Evolutionary conservation across 768 basidiomycete genomes (phyloP).

Genomic region (Pulveroboletus frians): DNA sequence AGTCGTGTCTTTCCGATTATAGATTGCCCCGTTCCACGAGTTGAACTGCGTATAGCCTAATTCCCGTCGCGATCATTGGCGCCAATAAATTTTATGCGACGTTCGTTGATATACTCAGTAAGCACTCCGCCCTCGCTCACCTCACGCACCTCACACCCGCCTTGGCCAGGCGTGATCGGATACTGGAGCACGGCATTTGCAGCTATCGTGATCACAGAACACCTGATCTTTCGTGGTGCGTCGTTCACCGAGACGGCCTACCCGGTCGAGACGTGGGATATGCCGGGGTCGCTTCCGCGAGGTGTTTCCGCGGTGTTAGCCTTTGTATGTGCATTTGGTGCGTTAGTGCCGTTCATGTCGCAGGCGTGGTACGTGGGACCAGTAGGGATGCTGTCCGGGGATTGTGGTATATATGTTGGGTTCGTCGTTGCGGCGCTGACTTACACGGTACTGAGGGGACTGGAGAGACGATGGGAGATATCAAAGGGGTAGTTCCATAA

Average conservation of each 20-base stretch:
- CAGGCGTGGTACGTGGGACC: conserved; percentile 51
- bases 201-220: conserved; percentile 39
- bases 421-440: conserved; percentile 30
- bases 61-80: conserved; percentile 46
- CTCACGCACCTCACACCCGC: conserved; percentile 13
- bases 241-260: conserved; percentile 32
- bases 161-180: conserved; percentile 36
- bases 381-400: conserved; percentile 42
- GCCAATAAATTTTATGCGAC: conserved; percentile 41
- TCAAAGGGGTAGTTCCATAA: too few relatives aligned
- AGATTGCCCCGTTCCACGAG: neutral
- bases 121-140: neutral
- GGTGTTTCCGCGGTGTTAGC: conserved; percentile 39
- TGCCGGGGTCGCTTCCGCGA: conserved; percentile 34
- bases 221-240: conserved; percentile 38
- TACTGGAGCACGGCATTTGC: conserved; percentile 39
- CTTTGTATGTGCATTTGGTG: conserved; percentile 35
- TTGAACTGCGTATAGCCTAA: conserved; percentile 28
- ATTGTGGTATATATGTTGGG: conserved; percentile 43
- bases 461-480: too few relatives aligned
- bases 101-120: conserved; percentile 39
- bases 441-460: conserved; percentile 28
- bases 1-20: conserved; percentile 10
- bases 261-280: conserved; percentile 35
- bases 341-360: conserved; percentile 45